A percentile compares a stretch with the other conserved stretches of the same genome.
These are phyloP conservation scores for Hyaloscypha finlandica DNA, from an alignment of 495 filamentous ascomycete species.

Conservation along the genomic window DNA sequence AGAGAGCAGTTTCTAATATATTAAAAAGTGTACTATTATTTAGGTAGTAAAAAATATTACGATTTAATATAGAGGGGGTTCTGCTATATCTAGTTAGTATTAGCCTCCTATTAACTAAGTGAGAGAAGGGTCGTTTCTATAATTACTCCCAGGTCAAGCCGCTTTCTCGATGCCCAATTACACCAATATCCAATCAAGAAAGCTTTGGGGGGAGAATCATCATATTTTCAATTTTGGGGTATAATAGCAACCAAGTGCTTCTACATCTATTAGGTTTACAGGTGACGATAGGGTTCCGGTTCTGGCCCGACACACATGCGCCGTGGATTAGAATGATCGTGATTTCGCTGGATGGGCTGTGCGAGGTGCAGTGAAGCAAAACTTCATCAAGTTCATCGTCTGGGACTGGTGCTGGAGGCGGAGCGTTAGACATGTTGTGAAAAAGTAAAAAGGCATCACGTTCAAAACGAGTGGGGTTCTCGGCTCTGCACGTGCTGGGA, in stretches of 20 bases:
- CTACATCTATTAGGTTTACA: background rate
- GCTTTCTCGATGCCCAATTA: background rate
- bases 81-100: no score
- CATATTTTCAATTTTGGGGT: background rate
- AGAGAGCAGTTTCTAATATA: no score
- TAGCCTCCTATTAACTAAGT: no score
- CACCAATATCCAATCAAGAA: background rate
- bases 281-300: background rate
- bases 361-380: background rate
- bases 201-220: background rate
- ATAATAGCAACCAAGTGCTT: background rate
- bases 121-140: no score
- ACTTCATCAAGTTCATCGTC: slow-evolving; percentile 5
- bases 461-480: no score
- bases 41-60: no score
- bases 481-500: no score
- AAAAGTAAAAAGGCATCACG: no score
- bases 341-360: background rate
- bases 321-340: slow-evolving; percentile 1
- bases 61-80: no score
- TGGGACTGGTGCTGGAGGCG: background rate
- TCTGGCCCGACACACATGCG: background rate
- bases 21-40: no score
- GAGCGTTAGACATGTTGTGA: background rate
- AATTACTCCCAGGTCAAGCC: no score